These are phyloP conservation scores for Saccharomyces cerevisiae DNA, from an alignment of 805 yeast genomes.

Conservation along the genomic window DNA sequence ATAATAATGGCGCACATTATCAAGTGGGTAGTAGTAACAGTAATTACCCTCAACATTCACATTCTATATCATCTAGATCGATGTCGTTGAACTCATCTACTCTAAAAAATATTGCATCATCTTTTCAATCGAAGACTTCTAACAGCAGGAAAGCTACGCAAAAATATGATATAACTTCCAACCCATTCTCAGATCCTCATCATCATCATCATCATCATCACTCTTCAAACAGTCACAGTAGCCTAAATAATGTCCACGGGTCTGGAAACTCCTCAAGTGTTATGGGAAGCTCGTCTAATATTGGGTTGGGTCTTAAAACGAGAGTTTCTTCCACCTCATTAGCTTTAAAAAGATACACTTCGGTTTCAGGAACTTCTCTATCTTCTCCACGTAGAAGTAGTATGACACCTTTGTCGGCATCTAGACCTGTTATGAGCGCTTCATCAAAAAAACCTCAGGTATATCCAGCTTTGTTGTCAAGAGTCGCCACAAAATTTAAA, in stretches of 20 bases:
- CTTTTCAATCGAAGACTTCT: constrained; percentile 32
- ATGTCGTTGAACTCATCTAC: constrained; percentile 31
- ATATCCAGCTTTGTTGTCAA: constrained; percentile 82
- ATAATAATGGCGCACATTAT: constrained; percentile 6
- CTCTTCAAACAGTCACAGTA: not conserved
- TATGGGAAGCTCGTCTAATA: constrained; percentile 1
- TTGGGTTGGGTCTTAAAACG: constrained; percentile 37
- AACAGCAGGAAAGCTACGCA: constrained; percentile 42
- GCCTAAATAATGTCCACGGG: not conserved
- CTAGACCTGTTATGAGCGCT: constrained; percentile 40
- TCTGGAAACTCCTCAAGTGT: constrained; percentile 1
- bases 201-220: constrained; percentile 1
- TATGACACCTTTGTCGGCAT: constrained; percentile 8
- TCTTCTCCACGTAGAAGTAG: constrained; percentile 15
- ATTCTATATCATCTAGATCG: constrained; percentile 19
- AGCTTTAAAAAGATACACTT: constrained; percentile 31
- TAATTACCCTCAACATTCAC: not conserved
- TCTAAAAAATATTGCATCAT: constrained; percentile 26
- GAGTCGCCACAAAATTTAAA: constrained; percentile 72
- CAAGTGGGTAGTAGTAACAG: constrained; percentile 2
- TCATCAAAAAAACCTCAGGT: constrained; percentile 50
- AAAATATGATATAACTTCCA: constrained; percentile 31
- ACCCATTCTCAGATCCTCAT: constrained; percentile 18
- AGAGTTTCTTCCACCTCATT: constrained; percentile 39
- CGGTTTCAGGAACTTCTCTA: constrained; percentile 20